phyloP scores from a whole-genome alignment of 768 basidiomycete species.

The Boletus edulis region DNA sequence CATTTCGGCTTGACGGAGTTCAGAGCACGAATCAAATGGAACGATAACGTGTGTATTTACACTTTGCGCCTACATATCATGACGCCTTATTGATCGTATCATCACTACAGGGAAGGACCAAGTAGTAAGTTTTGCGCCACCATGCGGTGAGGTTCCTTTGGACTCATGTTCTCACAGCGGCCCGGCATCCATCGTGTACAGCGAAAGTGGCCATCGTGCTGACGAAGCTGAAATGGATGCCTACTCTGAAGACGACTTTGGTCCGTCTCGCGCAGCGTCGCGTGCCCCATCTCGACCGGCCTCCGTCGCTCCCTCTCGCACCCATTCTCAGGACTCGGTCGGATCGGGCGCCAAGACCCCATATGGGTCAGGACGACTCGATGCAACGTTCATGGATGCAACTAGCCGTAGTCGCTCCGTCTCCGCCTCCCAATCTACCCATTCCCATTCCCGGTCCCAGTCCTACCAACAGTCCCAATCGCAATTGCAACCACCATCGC shows the following conservation, averaged over 20 bases:
- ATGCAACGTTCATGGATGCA: constrained; percentile 29
- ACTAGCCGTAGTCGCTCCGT: constrained; percentile 26
- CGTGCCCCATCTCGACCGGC: constrained; percentile 41
- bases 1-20: constrained; percentile 84
- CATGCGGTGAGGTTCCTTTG: background rate
- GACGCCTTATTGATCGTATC: background rate
- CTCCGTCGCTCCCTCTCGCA: constrained; percentile 50
- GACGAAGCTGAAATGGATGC: constrained; percentile 71
- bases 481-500: background rate
- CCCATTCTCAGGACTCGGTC: constrained; percentile 48
- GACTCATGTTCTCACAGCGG: constrained; percentile 45
- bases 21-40: constrained; percentile 79
- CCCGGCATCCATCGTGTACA: constrained; percentile 78
- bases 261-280: constrained; percentile 30
- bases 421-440: constrained; percentile 18
- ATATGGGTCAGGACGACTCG: constrained; percentile 27
- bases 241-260: constrained; percentile 63
- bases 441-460: constrained; percentile 14
- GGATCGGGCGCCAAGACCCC: constrained; percentile 32
- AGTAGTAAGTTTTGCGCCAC: constrained; percentile 53
- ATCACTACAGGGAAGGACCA: constrained; percentile 54
- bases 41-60: constrained; percentile 57
- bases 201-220: constrained; percentile 70
- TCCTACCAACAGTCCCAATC: background rate
- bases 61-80: background rate